Base-by-base conservation (phyloP, 192 early-diverging fungal species). In the Cetraspora pellucida region DNA sequence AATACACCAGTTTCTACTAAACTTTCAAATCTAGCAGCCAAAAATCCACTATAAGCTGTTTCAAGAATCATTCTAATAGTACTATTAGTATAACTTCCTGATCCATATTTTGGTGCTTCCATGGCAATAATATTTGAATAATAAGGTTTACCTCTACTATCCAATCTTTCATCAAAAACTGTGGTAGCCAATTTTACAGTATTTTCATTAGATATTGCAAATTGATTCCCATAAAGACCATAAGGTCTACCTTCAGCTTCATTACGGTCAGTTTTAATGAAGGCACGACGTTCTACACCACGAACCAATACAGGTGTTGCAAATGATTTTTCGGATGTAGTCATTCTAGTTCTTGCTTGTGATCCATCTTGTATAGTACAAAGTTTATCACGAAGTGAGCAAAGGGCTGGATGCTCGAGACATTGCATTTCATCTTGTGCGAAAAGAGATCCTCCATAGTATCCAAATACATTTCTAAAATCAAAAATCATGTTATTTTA, bases 31-130 rank as follows among this genome's bases (percentile, higher is more conserved):
- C 43, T 31, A 16, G 75, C 75, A 17, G 75, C 75, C 11, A 77
- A 44, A 25, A 77, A 77, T 4, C 75, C 75, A 11, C 67, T 73
- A 69, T 68, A 77, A 5, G 64, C 75, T 17, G 66, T 70, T 23
- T 23, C 61, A 9, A 77, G 16, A 19, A 77, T n/a, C n/a, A 4
- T 37, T 44, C 30, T 72, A 16, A 77, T 65, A 44, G 47, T 77
- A 19, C 16, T 13, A 43, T 25, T 11, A 16, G 17, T 69, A 55
- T 77, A 77, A 28, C 4, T 31, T 6, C 75, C 75, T 21, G 13
- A 21, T 17, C 75, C 60, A 50, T 69, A 54, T 45, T 69, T 65
- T 77, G 64, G 75, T 13, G 75, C 75, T 77, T 77, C 75, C n/a
- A 77, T 77, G 1, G 75, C 75, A 19, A 74, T 57, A 58, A 74